phyloP scores from a whole-genome alignment of 768 basidiomycete genomes.

The Leucosporidium creatinivorum region DNA sequence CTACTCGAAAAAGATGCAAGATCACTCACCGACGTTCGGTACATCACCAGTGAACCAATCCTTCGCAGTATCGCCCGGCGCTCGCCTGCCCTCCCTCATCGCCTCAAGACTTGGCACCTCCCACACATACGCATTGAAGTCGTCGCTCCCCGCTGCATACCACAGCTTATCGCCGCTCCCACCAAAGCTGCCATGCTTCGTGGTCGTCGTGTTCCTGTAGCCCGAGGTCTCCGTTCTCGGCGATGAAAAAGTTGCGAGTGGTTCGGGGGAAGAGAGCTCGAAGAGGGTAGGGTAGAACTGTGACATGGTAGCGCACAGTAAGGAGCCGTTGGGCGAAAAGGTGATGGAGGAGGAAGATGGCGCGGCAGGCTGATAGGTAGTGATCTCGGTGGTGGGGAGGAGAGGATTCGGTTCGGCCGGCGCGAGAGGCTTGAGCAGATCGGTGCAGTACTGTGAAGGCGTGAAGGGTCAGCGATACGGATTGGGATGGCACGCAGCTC shows the following conservation, averaged over 20 bases:
- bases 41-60: background rate
- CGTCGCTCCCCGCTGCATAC: slow-evolving; percentile 72
- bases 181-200: slow-evolving; percentile 69
- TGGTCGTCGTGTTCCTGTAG: slow-evolving; percentile 26
- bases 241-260: slow-evolving; percentile 49
- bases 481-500: background rate
- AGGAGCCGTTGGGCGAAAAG: slow-evolving; percentile 43
- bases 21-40: background rate
- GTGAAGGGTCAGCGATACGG: background rate
- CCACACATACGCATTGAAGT: slow-evolving; percentile 74
- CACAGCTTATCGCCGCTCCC: slow-evolving; percentile 47
- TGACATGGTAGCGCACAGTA: slow-evolving; percentile 47
- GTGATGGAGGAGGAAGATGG: slow-evolving; percentile 39
- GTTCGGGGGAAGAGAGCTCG: slow-evolving; percentile 51
- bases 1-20: no score
- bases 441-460: background rate
- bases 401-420: background rate
- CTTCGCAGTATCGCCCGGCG: slow-evolving; percentile 38
- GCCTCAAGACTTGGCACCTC: slow-evolving; percentile 58
- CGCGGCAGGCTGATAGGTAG: background rate
- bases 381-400: background rate
- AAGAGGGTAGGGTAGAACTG: slow-evolving; percentile 57
- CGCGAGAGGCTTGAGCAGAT: background rate
- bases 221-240: slow-evolving; percentile 40
- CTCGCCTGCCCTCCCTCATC: slow-evolving; percentile 36